These are phyloP conservation scores for Lithocarpus polystachyus DNA, from an alignment of 306 rosid genomes.

Conservation along the genomic window DNA sequence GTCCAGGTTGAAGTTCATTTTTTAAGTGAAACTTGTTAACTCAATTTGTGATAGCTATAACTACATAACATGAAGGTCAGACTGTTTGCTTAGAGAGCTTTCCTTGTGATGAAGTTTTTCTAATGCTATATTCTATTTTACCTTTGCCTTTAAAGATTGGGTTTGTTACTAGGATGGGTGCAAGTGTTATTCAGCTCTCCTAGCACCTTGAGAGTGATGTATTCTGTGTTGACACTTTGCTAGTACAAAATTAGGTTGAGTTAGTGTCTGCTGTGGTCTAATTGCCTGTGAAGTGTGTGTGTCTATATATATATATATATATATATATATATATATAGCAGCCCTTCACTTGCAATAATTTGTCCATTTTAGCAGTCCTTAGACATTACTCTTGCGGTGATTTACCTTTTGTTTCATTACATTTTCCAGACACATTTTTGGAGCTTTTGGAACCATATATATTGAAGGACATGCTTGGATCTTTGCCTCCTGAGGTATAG, in stretches of 20 bases:
- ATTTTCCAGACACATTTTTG: slow-evolving; percentile 78
- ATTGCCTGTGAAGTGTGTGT: background rate
- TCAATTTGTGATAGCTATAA: background rate
- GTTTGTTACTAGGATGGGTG: slow-evolving; percentile 3
- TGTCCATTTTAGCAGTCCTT: background rate
- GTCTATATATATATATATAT: too few relatives aligned
- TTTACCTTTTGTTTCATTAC: slow-evolving; percentile 5
- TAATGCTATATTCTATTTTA: background rate
- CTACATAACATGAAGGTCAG: background rate
- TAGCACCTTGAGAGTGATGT: slow-evolving; percentile 2
- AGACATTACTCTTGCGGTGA: background rate
- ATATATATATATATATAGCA: too few relatives aligned
- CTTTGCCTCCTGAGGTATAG: slow-evolving; percentile 96
- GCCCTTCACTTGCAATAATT: background rate
- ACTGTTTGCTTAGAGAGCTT: background rate
- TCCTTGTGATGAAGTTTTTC: background rate
- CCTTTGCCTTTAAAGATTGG: background rate
- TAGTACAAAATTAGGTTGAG: slow-evolving; percentile 16
- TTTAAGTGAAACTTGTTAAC: background rate
- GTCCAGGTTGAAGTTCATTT: background rate
- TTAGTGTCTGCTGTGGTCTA: slow-evolving; percentile 10
- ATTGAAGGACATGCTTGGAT: slow-evolving; percentile 95
- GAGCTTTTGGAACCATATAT: slow-evolving; percentile 97
- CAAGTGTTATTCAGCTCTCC: background rate
- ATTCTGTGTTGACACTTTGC: slow-evolving; percentile 2